Evolutionary conservation across 1,139 yeast genomes (phyloP).

Genomic region (Protomyces lactucae-debilis): DNA sequence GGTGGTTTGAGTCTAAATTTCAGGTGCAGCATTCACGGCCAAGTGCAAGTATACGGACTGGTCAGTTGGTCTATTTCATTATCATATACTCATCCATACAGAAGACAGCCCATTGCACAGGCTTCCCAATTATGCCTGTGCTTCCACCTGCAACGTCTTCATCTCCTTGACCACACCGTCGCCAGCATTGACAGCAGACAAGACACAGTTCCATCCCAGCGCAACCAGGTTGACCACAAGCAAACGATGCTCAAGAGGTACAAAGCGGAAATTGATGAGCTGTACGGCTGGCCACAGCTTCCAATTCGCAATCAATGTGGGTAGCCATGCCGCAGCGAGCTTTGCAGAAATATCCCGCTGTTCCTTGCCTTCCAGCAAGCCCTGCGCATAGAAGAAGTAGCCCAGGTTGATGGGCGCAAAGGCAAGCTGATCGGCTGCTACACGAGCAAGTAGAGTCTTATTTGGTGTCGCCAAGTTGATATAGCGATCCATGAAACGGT

Average conservation of each 20-base stretch:
- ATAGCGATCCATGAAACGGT: conserved; percentile 10
- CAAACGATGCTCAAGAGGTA: conserved; percentile 43
- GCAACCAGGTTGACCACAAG: conserved; percentile 66
- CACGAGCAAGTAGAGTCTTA: conserved; percentile 18
- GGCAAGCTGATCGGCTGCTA: conserved; percentile 53
- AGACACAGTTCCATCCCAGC: conserved; percentile 78
- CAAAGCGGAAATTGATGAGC: conserved; percentile 54
- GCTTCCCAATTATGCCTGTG: not conserved
- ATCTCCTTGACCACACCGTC: conserved; percentile 10
- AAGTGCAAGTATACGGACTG: too few species aligned
- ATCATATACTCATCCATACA: too few species aligned
- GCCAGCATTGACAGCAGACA: conserved; percentile 51
- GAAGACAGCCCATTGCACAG: too few species aligned
- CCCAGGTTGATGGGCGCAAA: conserved; percentile 78
- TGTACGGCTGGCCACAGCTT: conserved; percentile 84
- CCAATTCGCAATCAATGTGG: conserved; percentile 52
- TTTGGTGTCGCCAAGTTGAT: conserved; percentile 12
- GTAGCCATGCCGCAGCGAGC: conserved; percentile 29
- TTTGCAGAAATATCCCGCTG: conserved; percentile 37
- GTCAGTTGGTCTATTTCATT: too few species aligned
- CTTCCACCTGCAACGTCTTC: conserved; percentile 28
- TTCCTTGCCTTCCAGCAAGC: conserved; percentile 54
- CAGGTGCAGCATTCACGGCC: too few species aligned
- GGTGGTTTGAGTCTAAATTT: too few species aligned
- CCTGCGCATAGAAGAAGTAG: conserved; percentile 62